phyloP scores from a whole-genome alignment of 1,284 basidiomycete species.

The Pseudozyma sp. region DNA sequence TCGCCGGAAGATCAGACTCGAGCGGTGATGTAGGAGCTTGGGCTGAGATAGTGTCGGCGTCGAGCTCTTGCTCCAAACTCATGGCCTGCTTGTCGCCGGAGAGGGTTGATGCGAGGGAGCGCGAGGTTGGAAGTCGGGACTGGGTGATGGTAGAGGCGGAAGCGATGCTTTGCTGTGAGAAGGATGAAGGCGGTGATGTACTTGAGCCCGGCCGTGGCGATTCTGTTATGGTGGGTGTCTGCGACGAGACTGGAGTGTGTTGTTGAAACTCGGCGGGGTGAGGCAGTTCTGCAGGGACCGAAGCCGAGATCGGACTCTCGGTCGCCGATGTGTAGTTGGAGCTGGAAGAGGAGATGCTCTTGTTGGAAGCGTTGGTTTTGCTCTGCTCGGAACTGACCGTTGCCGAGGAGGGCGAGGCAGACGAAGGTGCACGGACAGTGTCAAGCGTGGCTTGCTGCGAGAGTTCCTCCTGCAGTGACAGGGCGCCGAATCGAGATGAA shows the following conservation, averaged over 20 bases:
- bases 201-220: not conserved
- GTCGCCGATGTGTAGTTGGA: conserved; percentile 24
- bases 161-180: conserved; percentile 40
- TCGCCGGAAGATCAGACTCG: conserved; percentile 3
- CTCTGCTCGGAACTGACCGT: conserved; percentile 7
- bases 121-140: conserved; percentile 21
- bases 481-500: conserved; percentile 22
- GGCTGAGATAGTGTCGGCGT: conserved; percentile 15
- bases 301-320: conserved; percentile 23
- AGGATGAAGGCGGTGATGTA: conserved; percentile 14
- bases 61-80: conserved; percentile 46
- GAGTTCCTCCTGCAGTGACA: conserved; percentile 32
- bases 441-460: not conserved
- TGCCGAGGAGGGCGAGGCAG: conserved; percentile 9
- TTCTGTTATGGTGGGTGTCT: not conserved
- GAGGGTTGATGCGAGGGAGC: conserved; percentile 13
- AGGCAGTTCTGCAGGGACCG: not conserved
- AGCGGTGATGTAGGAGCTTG: conserved; percentile 6
- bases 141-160: conserved; percentile 41
- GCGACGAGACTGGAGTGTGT: not conserved
- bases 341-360: conserved; percentile 24
- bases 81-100: conserved; percentile 31
- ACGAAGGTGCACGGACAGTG: not conserved
- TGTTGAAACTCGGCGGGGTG: not conserved
- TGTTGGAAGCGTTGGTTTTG: conserved; percentile 3